Base-by-base conservation (phyloP, 139 green algal genomes). In the Nannochloris sp. region DNA sequence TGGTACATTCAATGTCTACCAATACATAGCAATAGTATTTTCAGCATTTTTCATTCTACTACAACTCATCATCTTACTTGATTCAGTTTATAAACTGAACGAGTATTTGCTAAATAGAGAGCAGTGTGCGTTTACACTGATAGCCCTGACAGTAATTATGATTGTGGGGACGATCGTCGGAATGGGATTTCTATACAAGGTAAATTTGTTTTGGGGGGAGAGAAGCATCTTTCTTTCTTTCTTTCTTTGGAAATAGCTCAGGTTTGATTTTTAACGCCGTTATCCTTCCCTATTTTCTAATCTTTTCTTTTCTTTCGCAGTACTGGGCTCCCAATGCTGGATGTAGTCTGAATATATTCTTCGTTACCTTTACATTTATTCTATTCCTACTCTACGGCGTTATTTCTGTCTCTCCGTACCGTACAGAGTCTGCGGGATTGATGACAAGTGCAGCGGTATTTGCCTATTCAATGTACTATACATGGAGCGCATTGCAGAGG, bases 271-370 rank as follows among this genome's bases (percentile, higher is more conserved):
- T 19, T n/a, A 19, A n/a, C 42, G 19, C 19, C 19, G 19, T 19
- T 51, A 51, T 19, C 19, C 42, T 51, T 19, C 19, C 29, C 8
- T 30, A 10, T 8, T 10, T 8, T 10, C 48, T 8, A 30, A 10
- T 30, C 29, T 33, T 3, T 27, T 12, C 12, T 2, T 29, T 6
- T 30, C 30, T 66, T 15, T 33, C 39, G 35, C 53, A 86, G 51
- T 89, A 69, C 64, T 96, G 86, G 45, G 81, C 84, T 3, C 74
- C 83, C 1, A 44, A 39, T 7, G 19, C 53, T 5, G 67, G 36
- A 42, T 93, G 86, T 70, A 66, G 61, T n/a, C 68, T 89, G 13
- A 96, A 96, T 62, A 83, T 92, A 48, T 88, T 87, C 54, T 91
- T 93, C 65, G 88, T 89, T 65, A 92, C 88, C 1, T 87, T 71